A percentile compares a stretch with the other conserved stretches of the same genome.
phyloP scores from a whole-genome alignment of 495 filamentous ascomycete genomes.

The Tetracladium setigerum region DNA sequence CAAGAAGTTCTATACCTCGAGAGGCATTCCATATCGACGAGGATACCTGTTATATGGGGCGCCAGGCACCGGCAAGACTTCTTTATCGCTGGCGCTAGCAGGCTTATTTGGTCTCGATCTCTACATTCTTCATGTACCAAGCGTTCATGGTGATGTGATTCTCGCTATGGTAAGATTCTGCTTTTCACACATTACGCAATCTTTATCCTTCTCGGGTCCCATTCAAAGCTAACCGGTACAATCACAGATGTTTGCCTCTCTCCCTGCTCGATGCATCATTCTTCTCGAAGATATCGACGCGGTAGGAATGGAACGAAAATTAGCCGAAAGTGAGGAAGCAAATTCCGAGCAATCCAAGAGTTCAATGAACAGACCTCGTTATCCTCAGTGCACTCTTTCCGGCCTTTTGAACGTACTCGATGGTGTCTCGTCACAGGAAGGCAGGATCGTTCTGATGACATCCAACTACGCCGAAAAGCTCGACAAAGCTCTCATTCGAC shows the following conservation, averaged over 20 bases:
- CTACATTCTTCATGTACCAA: conserved; percentile 52
- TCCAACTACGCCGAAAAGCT: conserved; percentile 62
- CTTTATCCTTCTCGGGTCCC: conserved; percentile 24
- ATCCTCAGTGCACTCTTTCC: conserved; percentile 44
- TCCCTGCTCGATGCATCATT: conserved; percentile 56
- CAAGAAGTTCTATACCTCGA: conserved; percentile 59
- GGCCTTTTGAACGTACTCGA: conserved; percentile 67
- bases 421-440: conserved; percentile 62
- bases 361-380: conserved; percentile 7
- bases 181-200: conserved; percentile 50
- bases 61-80: conserved; percentile 62
- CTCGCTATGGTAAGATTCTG: conserved; percentile 25
- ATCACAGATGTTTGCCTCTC: conserved; percentile 24
- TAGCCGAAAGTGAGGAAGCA: conserved; percentile 19
- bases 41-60: conserved; percentile 54
- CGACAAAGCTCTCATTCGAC: conserved; percentile 59
- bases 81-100: conserved; percentile 53
- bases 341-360: conserved; percentile 13
- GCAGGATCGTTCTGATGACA: conserved; percentile 68
- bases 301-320: conserved; percentile 38
- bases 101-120: conserved; percentile 57
- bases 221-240: no score
- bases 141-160: conserved; percentile 33
- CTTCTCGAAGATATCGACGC: conserved; percentile 64
- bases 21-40: conserved; percentile 58